These are phyloP conservation scores for Phialocephala sp. DNA, from an alignment of 2,329 filamentous ascomycete genomes.

Conservation along the genomic window DNA sequence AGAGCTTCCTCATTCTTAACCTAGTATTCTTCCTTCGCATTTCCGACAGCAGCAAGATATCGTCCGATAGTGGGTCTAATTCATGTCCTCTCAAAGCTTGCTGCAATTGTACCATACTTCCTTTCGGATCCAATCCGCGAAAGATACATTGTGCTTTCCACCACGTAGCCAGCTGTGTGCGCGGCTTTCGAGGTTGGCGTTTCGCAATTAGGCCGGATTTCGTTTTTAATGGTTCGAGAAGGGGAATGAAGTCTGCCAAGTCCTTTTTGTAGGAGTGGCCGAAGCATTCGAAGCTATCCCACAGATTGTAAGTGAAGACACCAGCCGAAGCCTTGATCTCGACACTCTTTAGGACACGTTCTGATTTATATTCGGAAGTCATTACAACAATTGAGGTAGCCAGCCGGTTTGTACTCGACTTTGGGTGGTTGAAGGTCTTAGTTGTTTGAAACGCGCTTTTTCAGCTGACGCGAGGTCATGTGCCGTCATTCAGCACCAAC, in stretches of 20 bases:
- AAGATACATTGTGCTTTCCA: background rate
- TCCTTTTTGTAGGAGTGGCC: background rate
- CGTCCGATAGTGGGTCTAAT: background rate
- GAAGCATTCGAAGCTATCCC: background rate
- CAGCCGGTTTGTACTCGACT: background rate
- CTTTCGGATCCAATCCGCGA: background rate
- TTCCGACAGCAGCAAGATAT: background rate
- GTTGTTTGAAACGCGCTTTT: background rate
- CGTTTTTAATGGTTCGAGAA: background rate
- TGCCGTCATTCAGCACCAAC: no score
- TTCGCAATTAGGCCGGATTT: background rate
- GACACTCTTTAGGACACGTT: background rate
- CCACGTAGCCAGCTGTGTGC: background rate
- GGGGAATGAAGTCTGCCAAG: background rate
- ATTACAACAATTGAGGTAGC: background rate
- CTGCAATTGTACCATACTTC: background rate
- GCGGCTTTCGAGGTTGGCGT: background rate
- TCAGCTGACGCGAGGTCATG: background rate
- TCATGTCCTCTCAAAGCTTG: background rate
- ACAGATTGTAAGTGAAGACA: background rate
- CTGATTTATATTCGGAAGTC: background rate
- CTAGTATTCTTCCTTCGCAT: background rate
- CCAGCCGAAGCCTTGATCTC: background rate
- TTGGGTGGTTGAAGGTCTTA: background rate
- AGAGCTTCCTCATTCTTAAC: background rate